phyloP scores from a whole-genome alignment of 169 alveolate genomes.

The Cryptosporidium parvum region DNA sequence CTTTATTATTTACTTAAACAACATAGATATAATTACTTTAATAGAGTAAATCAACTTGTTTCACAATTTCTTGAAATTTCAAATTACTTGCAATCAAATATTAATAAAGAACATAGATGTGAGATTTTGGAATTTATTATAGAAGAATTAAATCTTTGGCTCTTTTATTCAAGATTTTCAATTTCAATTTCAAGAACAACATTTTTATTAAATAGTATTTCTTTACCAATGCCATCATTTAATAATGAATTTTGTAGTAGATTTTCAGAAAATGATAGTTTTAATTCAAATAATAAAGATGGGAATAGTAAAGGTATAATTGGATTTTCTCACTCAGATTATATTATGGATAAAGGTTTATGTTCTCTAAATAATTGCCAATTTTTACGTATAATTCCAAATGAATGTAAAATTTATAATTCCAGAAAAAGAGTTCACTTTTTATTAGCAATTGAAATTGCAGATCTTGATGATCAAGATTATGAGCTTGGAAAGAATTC shows the following conservation, averaged over 20 bases:
- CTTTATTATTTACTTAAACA: slow-evolving; percentile 86
- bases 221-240: slow-evolving; percentile 63
- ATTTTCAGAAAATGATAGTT: background rate
- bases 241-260: slow-evolving; percentile 32
- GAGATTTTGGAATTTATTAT: slow-evolving; percentile 67
- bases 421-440: slow-evolving; percentile 90
- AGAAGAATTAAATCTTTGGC: slow-evolving; percentile 71
- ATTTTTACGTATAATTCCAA: slow-evolving; percentile 83
- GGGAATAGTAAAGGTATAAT: background rate
- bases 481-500: slow-evolving; percentile 78
- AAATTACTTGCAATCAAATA: slow-evolving; percentile 34
- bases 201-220: slow-evolving; percentile 34
- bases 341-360: slow-evolving; percentile 8
- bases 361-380: slow-evolving; percentile 78
- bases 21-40: slow-evolving; percentile 89
- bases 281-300: background rate
- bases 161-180: slow-evolving; percentile 69
- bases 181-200: slow-evolving; percentile 60
- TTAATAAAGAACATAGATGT: slow-evolving; percentile 58
- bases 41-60: slow-evolving; percentile 85
- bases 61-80: slow-evolving; percentile 83
- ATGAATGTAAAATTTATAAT: slow-evolving; percentile 86
- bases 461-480: slow-evolving; percentile 86
- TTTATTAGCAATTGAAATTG: slow-evolving; percentile 87
- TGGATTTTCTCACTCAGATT: slow-evolving; percentile 3